These are phyloP conservation scores for Fraxinus velutina DNA, from an alignment of 305 asterid species.

Conservation along the genomic window DNA sequence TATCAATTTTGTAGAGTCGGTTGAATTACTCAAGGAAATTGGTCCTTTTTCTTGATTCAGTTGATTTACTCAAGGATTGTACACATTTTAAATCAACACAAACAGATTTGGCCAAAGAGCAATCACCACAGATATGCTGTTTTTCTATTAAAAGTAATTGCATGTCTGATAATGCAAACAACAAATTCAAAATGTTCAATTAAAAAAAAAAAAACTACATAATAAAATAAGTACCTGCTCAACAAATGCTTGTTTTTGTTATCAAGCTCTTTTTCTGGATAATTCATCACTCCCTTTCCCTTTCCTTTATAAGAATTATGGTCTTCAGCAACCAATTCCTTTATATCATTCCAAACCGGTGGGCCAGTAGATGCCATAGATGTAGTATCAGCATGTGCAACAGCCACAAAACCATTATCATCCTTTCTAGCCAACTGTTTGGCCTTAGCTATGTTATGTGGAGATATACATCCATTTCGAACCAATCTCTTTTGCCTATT, in stretches of 20 bases:
- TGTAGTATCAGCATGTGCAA: constrained; percentile 25
- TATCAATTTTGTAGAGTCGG: not conserved
- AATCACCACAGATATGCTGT: not conserved
- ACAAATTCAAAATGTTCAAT: constrained; percentile 1
- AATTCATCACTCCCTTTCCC: constrained; percentile 63
- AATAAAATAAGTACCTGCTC: constrained; percentile 40
- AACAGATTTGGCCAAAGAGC: constrained; percentile 5
- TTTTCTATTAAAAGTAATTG: not conserved
- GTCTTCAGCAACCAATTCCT: constrained; percentile 50
- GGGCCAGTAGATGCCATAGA: constrained; percentile 34
- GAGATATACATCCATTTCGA: constrained; percentile 85
- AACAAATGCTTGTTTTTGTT: constrained; percentile 26
- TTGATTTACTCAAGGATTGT: not conserved
- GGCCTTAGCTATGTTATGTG: constrained; percentile 61
- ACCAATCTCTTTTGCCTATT: constrained; percentile 67
- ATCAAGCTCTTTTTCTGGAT: constrained; percentile 37
- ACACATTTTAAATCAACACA: not conserved
- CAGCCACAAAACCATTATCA: constrained; percentile 27
- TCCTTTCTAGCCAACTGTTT: constrained; percentile 46
- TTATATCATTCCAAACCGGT: constrained; percentile 27
- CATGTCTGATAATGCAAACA: not conserved
- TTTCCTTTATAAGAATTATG: constrained; percentile 38
- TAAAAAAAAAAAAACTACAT: not conserved
- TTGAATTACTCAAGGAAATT: not conserved
- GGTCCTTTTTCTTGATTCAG: not conserved